A percentile compares a stretch with the other conserved stretches of the same genome.
Evolutionary conservation across 805 yeast species (phyloP).

Genomic region (Candida multigemmis): DNA sequence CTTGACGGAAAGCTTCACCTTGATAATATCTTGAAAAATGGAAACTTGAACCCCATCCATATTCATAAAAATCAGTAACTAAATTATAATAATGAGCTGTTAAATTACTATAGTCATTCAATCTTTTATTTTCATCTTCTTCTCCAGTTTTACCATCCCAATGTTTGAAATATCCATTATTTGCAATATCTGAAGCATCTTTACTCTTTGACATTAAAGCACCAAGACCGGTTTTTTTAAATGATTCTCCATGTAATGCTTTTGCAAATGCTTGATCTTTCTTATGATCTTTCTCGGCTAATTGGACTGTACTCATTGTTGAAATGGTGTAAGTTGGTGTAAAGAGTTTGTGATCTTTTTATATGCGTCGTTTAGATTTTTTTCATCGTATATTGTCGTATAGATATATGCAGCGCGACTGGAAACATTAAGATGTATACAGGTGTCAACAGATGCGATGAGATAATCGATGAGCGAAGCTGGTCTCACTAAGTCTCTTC

Average conservation of each 20-base stretch:
- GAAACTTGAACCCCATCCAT: conserved; percentile 99
- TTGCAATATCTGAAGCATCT: conserved; percentile 71
- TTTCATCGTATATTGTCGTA: not conserved
- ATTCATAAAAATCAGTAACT: conserved; percentile 96
- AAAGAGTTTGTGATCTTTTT: not conserved
- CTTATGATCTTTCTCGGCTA: conserved; percentile 43
- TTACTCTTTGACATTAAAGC: conserved; percentile 75
- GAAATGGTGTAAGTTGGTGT: not conserved
- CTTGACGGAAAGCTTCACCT: conserved; percentile 91
- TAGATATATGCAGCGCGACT: not conserved
- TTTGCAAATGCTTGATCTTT: conserved; percentile 69
- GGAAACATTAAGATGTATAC: not conserved
- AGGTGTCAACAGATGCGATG: too few species aligned
- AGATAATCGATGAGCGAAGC: too few species aligned
- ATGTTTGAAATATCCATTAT: conserved; percentile 86
- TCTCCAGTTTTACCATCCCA: conserved; percentile 88
- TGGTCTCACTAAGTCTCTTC: conserved; percentile 1
- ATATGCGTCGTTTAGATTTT: not conserved
- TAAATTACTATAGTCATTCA: conserved; percentile 79
- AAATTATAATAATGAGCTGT: conserved; percentile 95
- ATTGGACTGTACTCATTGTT: conserved; percentile 11
- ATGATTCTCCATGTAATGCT: conserved; percentile 78
- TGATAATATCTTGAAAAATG: conserved; percentile 90
- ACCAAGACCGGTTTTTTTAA: conserved; percentile 57
- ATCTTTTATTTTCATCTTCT: conserved; percentile 63